phyloP scores from a whole-genome alignment of 2,329 filamentous ascomycete genomes.

The Phyllosticta citribraziliensis region DNA sequence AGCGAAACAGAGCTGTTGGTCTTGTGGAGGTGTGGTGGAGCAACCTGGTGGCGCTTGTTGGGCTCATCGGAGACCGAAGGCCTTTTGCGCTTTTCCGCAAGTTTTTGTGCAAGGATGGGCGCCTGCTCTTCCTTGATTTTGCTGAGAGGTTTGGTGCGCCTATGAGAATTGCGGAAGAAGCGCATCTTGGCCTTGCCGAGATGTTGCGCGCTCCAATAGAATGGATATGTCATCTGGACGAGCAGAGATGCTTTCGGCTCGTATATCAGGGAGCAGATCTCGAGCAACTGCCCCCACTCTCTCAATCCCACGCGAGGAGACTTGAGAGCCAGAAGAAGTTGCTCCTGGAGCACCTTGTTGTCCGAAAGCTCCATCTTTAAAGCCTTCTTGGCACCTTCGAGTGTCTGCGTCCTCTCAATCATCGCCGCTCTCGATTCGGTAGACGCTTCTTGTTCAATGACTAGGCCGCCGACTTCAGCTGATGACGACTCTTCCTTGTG shows the following conservation, averaged over 20 bases:
- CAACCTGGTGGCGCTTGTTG: conserved; percentile 7
- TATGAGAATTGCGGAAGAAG: conserved; percentile 21
- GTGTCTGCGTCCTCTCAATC: conserved; percentile 44
- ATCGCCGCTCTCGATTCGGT: conserved; percentile 43
- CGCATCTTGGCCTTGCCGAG: conserved; percentile 36
- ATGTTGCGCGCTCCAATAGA: conserved; percentile 46
- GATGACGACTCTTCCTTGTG: conserved; percentile 23
- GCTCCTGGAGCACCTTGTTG: conserved; percentile 41
- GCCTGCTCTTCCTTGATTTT: conserved; percentile 6
- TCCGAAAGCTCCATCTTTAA: conserved; percentile 43
- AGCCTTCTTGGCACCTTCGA: conserved; percentile 49
- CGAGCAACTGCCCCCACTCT: conserved; percentile 47
- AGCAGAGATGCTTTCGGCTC: conserved; percentile 40
- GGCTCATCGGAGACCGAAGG: conserved; percentile 3
- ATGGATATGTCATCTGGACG: conserved; percentile 45
- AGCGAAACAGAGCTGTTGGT: not conserved
- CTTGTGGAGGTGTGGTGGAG: not conserved
- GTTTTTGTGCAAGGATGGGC: conserved; percentile 1
- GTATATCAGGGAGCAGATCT: conserved; percentile 49
- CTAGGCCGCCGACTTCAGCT: conserved; percentile 34
- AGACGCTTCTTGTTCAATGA: conserved; percentile 47
- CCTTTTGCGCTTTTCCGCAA: conserved; percentile 6
- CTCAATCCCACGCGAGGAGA: conserved; percentile 39
- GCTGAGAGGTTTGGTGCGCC: conserved; percentile 4
- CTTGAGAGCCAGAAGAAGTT: conserved; percentile 47